Base-by-base conservation (phyloP, 352 stramenopile genomes). In the Blastocystis sp. region DNA sequence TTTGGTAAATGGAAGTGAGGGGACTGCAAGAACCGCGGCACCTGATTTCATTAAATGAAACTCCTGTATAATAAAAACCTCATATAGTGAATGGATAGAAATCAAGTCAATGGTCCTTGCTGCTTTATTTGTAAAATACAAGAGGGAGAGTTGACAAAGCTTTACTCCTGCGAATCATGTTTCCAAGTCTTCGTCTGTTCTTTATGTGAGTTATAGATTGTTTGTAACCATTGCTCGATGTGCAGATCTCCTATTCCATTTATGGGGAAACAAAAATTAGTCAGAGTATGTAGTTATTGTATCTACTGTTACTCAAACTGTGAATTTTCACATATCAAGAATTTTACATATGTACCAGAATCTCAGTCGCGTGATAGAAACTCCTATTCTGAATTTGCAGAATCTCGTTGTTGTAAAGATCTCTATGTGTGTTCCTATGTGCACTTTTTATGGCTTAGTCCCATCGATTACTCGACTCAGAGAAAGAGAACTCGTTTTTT, bases 301-400 rank as follows among this genome's bases (percentile, higher is more conserved):
- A 43, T 85, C 30, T 55, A 18, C 11, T 68, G 53, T 55, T 85
- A 85, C 56, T 85, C 73, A 20, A 85, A 85, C 50, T 85, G 73
- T 47, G 20, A 56, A 0, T 53, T 13, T n/a, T 11, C 26, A 47
- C 34, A 54, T 3, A 69, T 20, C 5, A 66, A 69, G 30, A 26
- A 7, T 30, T 45, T 37, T 65, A 54, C 26, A 13, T 41, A 30
- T 20, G 24, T 50, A 0, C 47, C 50, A 45, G 39, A 43, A 20
- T n/a, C 50, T 4, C 50, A 18, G 4, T 9, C 20, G 13, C 34
- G 4, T 9, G 13, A 30, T 6, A 68, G 53, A 53, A 30, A 50
- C 8, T 66, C n/a, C 18, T 85, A 47, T 65, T 50, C 73, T 37
- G 8, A 68, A n/a, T 85, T 69, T 69, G 73, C 73, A 54, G 47